Evolutionary conservation across 1,284 basidiomycete genomes (phyloP), one percentile per base, ranked within the genome.

Genomic region (Albatrellus sp.): DNA sequence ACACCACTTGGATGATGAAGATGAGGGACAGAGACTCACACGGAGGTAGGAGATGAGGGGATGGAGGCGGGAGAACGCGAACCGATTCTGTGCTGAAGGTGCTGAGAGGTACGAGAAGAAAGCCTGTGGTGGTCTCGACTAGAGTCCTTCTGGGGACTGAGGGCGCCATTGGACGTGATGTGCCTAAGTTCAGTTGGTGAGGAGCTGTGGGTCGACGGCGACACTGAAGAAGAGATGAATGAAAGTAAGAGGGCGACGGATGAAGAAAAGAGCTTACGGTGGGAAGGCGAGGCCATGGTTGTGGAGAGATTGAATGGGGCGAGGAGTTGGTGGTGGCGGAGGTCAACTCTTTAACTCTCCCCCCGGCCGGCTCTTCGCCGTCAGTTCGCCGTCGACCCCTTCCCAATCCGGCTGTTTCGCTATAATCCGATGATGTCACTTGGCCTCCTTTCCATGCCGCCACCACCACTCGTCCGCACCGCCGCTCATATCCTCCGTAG

Each of bases 21-120:
- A 24, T 24, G 20, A 12, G 33, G 28, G 38, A 34, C 30, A 28
- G 19, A 16, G 29, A 68, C 73, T 54, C 69, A 82, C 75, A 84
- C 75, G 32, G 81, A 84, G 17, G 82, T 83, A 4, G 81, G 82
- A 2, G 79, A 82, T 20, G 80, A 82, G 0, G 82, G 82, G 47
- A 84, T 85, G 8, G 77, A 82, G 20, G 66, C 65, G 0, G 82
- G 77, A 0, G 79, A 80, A 29, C 69, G 68, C 6, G 76, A 78
- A 38, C 77, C 77, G 20, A 73, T 50, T 44, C 70, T 66, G 39
- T 65, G 61, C 34, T 68, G 65, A 13, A 75, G 60, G 46, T 70
- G 68, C 48, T 69, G 69, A 0, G 69, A 67, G 17, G 60, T 50
- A 36, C 67, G 59, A 1, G 60, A 63, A 1, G 69, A 68, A 1